phyloP scores from a whole-genome alignment of 192 early-diverging fungal species.

The Backusella sp. region DNA sequence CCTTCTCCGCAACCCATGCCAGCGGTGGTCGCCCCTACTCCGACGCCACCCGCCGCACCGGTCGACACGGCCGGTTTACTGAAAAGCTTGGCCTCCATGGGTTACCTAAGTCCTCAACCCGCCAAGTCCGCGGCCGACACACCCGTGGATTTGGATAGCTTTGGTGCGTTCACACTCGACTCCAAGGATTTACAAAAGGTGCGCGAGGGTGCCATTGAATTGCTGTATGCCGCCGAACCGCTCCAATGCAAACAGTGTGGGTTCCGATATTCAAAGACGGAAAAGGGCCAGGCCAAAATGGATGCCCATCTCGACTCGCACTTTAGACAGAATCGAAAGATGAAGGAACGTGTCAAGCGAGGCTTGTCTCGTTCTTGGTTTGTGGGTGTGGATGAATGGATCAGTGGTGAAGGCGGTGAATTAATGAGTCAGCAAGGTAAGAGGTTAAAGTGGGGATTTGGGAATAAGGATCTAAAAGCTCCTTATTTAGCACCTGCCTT shows the following conservation, averaged over 20 bases:
- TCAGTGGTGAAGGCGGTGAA: slow-evolving; percentile 34
- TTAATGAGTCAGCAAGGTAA: slow-evolving; percentile 32
- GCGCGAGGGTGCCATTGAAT: slow-evolving; percentile 53
- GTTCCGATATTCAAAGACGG: slow-evolving; percentile 67
- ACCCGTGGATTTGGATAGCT: background rate
- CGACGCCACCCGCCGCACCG: background rate
- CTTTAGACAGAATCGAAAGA: slow-evolving; percentile 89
- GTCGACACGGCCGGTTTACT: slow-evolving; percentile 27
- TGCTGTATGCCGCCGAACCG: slow-evolving; percentile 73
- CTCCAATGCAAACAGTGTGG: slow-evolving; percentile 94
- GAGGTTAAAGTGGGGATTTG: too few species aligned
- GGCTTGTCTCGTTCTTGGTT: slow-evolving; percentile 90
- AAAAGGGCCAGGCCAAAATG: slow-evolving; percentile 71
- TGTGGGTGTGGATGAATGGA: slow-evolving; percentile 60
- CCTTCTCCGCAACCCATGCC: background rate
- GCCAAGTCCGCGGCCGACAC: background rate
- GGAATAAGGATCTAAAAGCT: background rate
- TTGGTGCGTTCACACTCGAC: slow-evolving; percentile 15
- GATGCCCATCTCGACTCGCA: slow-evolving; percentile 92
- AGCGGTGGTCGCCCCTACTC: background rate
- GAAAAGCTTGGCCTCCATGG: slow-evolving; percentile 24
- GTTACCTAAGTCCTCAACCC: slow-evolving; percentile 13
- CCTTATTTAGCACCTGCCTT: slow-evolving; percentile 31
- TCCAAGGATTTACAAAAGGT: slow-evolving; percentile 32
- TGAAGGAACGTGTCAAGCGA: slow-evolving; percentile 80